A percentile compares a stretch with the other conserved stretches of the same genome.
Evolutionary conservation across 2,329 filamentous ascomycete genomes (phyloP).

Genomic region (Pezicula neosporulosa): DNA sequence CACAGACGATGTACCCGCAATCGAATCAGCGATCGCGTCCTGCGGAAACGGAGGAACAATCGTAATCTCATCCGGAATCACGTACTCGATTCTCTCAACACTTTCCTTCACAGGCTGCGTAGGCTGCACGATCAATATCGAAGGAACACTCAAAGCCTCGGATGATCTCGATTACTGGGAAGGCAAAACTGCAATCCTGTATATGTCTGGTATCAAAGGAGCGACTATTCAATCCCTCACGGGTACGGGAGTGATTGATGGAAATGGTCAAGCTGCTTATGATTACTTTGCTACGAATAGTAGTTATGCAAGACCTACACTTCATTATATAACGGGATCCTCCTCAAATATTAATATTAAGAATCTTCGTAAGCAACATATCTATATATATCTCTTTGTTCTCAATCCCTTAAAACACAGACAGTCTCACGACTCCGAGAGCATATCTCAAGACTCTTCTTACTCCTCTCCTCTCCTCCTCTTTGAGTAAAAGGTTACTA

Average conservation of each 20-base stretch:
- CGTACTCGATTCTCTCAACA: conserved; percentile 39
- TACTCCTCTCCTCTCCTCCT: too few relatives aligned
- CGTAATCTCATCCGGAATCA: conserved; percentile 35
- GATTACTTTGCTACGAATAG: conserved; percentile 36
- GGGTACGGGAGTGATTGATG: conserved; percentile 40
- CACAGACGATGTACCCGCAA: conserved; percentile 40
- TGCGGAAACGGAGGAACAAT: conserved; percentile 40
- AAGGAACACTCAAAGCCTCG: conserved; percentile 38
- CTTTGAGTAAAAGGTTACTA: too few relatives aligned
- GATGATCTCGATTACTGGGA: conserved; percentile 38
- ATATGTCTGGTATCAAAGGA: conserved; percentile 32
- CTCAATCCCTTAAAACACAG: too few relatives aligned
- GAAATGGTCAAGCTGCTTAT: conserved; percentile 40
- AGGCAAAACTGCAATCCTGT: conserved; percentile 35
- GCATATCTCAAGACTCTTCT: too few relatives aligned
- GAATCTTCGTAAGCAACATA: too few relatives aligned
- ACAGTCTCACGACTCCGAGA: too few relatives aligned
- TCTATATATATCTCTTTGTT: too few relatives aligned
- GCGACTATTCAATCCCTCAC: conserved; percentile 37
- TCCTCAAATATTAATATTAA: conserved; percentile 34
- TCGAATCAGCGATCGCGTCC: conserved; percentile 34
- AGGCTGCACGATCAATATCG: conserved; percentile 42
- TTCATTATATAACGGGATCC: conserved; percentile 37
- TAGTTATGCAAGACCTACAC: conserved; percentile 35
- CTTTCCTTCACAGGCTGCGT: conserved; percentile 38